These are phyloP conservation scores for Ananas comosus DNA, from an alignment of 176 grass and related monocot species.

Conservation along the genomic window DNA sequence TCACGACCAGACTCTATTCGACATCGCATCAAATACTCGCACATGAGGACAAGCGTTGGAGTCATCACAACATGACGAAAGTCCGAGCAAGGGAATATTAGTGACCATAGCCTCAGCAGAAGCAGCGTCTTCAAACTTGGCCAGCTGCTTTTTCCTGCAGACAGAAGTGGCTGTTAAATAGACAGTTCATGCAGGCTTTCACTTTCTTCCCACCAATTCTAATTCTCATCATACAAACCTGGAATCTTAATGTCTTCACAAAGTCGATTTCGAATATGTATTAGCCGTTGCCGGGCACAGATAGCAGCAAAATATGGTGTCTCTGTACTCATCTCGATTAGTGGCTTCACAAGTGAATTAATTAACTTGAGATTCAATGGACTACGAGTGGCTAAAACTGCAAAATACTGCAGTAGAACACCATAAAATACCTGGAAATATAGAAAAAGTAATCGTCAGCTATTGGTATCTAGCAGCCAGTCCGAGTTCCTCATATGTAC, in stretches of 20 bases:
- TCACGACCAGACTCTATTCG: conserved; percentile 71
- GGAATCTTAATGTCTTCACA: conserved; percentile 75
- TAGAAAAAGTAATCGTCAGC: not conserved
- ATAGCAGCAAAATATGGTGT: conserved; percentile 96
- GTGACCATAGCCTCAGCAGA: conserved; percentile 86
- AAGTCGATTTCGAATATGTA: conserved; percentile 45
- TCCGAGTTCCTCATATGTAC: not conserved
- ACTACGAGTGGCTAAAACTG: conserved; percentile 55
- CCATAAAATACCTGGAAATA: conserved; percentile 83
- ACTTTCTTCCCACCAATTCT: conserved; percentile 17
- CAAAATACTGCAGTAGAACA: conserved; percentile 89
- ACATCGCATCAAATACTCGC: conserved; percentile 86
- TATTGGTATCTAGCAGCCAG: not conserved
- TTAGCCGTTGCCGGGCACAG: conserved; percentile 76
- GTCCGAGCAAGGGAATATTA: conserved; percentile 84
- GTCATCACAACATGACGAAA: conserved; percentile 83
- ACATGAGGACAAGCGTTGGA: conserved; percentile 74
- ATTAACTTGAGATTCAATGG: conserved; percentile 69
- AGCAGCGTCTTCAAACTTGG: conserved; percentile 80
- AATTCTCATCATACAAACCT: conserved; percentile 39
- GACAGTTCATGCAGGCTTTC: conserved; percentile 1
- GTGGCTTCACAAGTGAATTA: conserved; percentile 75
- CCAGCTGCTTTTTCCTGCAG: conserved; percentile 75
- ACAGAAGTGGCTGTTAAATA: conserved; percentile 11
- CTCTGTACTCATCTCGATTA: conserved; percentile 89